Conservation (phyloP, 352 stramenopile genomes). For the Elongisporangium senticosum region DNA sequence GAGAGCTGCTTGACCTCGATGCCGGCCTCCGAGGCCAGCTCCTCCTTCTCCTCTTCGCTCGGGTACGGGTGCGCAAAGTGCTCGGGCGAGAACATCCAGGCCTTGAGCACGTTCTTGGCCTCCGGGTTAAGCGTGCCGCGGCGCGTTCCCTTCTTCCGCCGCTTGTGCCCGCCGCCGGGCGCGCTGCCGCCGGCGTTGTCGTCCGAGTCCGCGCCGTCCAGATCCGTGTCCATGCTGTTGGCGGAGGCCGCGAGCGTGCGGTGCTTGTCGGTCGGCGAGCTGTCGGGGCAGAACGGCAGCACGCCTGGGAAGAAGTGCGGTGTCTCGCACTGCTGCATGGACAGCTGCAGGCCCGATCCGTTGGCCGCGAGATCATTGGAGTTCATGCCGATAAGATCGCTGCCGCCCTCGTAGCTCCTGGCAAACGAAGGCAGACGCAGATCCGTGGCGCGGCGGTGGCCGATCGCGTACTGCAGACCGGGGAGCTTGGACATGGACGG, state of each 20-base stretch:
- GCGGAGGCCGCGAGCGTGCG: slow-evolving; percentile 15
- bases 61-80: slow-evolving; percentile 86
- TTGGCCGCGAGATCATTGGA: background rate
- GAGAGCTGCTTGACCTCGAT: slow-evolving; percentile 88
- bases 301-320: slow-evolving; percentile 25
- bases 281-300: slow-evolving; percentile 20
- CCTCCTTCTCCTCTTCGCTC: slow-evolving; percentile 86
- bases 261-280: slow-evolving; percentile 35
- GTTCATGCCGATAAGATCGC: slow-evolving; percentile 10
- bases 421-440: slow-evolving; percentile 48
- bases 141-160: slow-evolving; percentile 77
- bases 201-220: slow-evolving; percentile 4
- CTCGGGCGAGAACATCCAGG: slow-evolving; percentile 87
- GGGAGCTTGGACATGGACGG: slow-evolving; percentile 48
- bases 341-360: slow-evolving; percentile 16
- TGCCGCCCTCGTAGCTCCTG: slow-evolving; percentile 8
- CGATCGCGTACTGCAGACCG: slow-evolving; percentile 60
- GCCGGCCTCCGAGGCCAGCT: slow-evolving; percentile 66
- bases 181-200: background rate
- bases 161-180: slow-evolving; percentile 17
- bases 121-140: slow-evolving; percentile 77
- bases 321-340: slow-evolving; percentile 23
- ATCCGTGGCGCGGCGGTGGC: slow-evolving; percentile 31
- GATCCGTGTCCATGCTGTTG: slow-evolving; percentile 17
- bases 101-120: slow-evolving; percentile 84